A percentile compares a stretch with the other conserved stretches of the same genome.
Conservation (phyloP, 768 basidiomycete species). For the Leucosporidium yakuticum region DNA sequence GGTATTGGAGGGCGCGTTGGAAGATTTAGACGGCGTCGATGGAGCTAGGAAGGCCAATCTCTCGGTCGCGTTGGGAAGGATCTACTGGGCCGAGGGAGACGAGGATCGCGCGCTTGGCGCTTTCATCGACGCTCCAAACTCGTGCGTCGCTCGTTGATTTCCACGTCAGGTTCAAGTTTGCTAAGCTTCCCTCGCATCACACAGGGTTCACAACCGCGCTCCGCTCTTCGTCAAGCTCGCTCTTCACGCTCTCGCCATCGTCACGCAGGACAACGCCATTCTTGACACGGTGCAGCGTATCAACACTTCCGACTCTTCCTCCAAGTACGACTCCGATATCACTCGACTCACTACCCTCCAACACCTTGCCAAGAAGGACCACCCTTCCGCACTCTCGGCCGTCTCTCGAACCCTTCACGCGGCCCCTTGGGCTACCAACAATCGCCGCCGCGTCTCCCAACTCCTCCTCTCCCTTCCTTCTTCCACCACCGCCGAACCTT, state of each 20-base stretch:
- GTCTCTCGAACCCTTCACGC: constrained; percentile 22
- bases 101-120: constrained; percentile 17
- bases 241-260: constrained; percentile 22
- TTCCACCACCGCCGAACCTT: neutral
- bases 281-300: constrained; percentile 6
- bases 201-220: neutral
- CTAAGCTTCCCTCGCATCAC: neutral
- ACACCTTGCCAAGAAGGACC: constrained; percentile 13
- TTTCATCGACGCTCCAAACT: constrained; percentile 22
- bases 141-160: constrained; percentile 7
- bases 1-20: constrained; percentile 62
- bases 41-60: constrained; percentile 23
- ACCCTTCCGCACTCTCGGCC: constrained; percentile 7
- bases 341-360: constrained; percentile 5
- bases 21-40: constrained; percentile 42
- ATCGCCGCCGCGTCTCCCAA: constrained; percentile 11
- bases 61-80: neutral
- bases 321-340: constrained; percentile 25
- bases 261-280: constrained; percentile 15
- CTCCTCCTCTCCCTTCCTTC: constrained; percentile 8
- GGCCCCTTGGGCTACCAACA: constrained; percentile 19
- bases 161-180: neutral
- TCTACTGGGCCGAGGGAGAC: constrained; percentile 23
- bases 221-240: constrained; percentile 28
- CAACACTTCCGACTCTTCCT: neutral